Evolutionary conservation across 2,329 filamentous ascomycete species (phyloP), one percentile per base, ranked within the genome.

Genomic region (Colletotrichum falcatum): DNA sequence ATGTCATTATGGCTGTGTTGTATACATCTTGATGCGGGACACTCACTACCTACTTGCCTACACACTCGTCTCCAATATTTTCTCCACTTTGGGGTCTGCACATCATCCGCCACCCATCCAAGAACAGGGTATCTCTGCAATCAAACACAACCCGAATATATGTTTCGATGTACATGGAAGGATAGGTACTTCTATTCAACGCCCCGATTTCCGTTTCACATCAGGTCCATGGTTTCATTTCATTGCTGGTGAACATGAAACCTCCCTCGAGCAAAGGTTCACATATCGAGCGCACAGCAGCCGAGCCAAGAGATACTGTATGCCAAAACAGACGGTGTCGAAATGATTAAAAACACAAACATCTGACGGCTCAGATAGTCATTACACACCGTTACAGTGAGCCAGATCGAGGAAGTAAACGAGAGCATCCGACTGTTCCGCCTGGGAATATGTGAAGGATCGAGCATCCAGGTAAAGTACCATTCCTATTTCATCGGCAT

Each of bases 211-310:
- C 20, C n/a, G 18, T 33, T 49, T 2, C 18, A 20, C 9, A 28
- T 23, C 48, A 35, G 3, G 5, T 28, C 16, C 37, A 18, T 23
- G 16, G 8, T 5, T 26, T 63, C 30, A 5, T 5, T 18, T 51
- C 30, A 23, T 30, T 16, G 20, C 30, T 20, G 16, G 28, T 44
- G 26, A 53, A 8, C 8, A 72, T 72, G 70, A 33, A 49, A 35
- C 5, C 51, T 26, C 26, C n/a, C 16, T 26, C 30, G 1, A 42
- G 51, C 5, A 81, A 79, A 46, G 44, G 64, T 14, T 70, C 72
- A 71, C 93, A 96, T 76, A 83, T 92, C 70, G 88, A 94, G 74
- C 88, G 93, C 63, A 97, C 94, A 14, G 91, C 92, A 3, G 81
- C 86, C 48, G 92, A 96, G 77, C 92, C 91, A 51, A 89, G 94